Conservation (phyloP, 768 basidiomycete species). For the Hygrocybe punicea region DNA sequence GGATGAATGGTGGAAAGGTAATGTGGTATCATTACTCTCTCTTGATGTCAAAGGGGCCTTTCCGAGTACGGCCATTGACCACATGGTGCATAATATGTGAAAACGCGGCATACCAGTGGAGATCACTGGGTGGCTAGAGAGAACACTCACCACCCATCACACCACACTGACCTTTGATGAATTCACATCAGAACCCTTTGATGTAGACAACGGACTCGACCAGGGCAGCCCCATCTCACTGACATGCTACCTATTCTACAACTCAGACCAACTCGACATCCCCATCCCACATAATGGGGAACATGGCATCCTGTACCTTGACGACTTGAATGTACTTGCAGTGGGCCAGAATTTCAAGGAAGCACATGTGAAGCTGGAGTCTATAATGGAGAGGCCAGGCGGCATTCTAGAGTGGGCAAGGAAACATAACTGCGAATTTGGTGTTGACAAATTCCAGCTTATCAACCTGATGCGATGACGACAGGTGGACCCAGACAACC, state of each 20-base stretch:
- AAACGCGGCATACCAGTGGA: too few relatives aligned
- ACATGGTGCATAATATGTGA: too few relatives aligned
- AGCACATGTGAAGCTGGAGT: not conserved
- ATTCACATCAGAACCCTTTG: not conserved
- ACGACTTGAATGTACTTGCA: not conserved
- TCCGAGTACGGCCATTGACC: too few relatives aligned
- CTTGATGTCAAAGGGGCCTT: conserved; percentile 41
- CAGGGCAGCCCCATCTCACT: not conserved
- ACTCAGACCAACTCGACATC: not conserved
- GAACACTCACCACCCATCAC: too few relatives aligned
- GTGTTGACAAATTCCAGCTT: too few relatives aligned
- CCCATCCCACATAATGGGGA: not conserved
- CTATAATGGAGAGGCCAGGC: too few relatives aligned
- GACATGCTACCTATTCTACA: not conserved
- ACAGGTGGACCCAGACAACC: too few relatives aligned
- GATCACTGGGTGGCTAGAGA: too few relatives aligned
- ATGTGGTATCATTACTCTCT: conserved; percentile 31
- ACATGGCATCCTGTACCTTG: not conserved
- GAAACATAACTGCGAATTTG: too few relatives aligned
- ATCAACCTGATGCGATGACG: too few relatives aligned
- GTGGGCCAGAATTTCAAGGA: not conserved
- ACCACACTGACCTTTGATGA: too few relatives aligned
- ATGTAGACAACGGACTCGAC: not conserved
- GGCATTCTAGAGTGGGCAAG: too few relatives aligned
- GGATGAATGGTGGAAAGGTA: conserved; percentile 32